Evolutionary conservation across 2,329 filamentous ascomycete genomes (phyloP), one percentile per base, ranked within the genome.

Genomic region (Hymenoscyphus salicellus): DNA sequence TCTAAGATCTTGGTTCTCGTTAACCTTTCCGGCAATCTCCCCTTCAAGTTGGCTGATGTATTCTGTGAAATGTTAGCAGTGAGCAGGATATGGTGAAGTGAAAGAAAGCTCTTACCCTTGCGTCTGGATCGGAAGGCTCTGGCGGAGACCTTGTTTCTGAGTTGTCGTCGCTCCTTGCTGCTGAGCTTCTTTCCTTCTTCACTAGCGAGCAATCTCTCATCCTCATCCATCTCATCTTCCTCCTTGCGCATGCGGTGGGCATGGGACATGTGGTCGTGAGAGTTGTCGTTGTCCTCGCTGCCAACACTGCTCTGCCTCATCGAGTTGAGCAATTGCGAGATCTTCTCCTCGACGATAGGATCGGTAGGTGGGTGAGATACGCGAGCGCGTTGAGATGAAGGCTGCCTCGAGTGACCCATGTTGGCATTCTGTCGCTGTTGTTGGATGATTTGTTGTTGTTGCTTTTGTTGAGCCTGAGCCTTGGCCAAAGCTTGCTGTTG

Each of bases 101-200:
- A 55, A 49, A 7, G 1, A 69, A n/a, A n/a, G n/a, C n/a, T 75
- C 84, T 83, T 88, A 97, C 94, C 94, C 84, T 99, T 99, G 84
- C 95, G 90, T 73, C 95, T 85, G n/a, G 93, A 97, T 63, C 95
- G 90, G 87, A 99, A 99, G 60, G 94, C 94, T 71, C 95, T 92
- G 68, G 95, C 95, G 52, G 95, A 99, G 4, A 99, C 95, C 81
- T 99, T 99, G 85, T 99, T 99, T 69, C 95, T 88, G n/a, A 99
- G 85, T 79, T 98, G 95, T 71, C 95, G 89, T 66, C 95, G 89
- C 79, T 98, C 93, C 81, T 98, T 98, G 83, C 92, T 96, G 79
- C 89, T 95, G n/a, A 99, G 85, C 82, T 97, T 97, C 88, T 99
- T 99, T 73, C 94, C 95, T 79, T 97, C 94, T 74, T 99, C 95